These are phyloP conservation scores for Apophysomyces elegans DNA, from an alignment of 371 early-diverging fungal species.

Conservation along the genomic window DNA sequence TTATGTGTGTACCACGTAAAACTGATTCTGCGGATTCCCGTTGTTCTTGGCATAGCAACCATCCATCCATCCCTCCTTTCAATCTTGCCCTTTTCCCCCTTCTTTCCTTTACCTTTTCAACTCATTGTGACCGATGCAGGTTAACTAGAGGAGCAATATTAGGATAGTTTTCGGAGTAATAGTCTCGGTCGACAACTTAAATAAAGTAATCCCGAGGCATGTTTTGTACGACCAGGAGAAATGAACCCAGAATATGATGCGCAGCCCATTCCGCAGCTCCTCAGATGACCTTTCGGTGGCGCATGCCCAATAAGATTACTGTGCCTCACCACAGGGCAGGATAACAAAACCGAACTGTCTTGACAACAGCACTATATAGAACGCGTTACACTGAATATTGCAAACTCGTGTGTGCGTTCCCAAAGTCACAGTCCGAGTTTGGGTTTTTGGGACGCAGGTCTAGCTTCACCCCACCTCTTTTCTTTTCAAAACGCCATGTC, in stretches of 20 bases:
- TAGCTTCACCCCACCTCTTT: background rate
- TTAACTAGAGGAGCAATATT: background rate
- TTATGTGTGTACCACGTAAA: background rate
- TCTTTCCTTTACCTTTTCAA: background rate
- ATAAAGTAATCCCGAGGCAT: background rate
- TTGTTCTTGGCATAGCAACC: background rate
- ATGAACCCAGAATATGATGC: background rate
- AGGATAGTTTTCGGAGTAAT: background rate
- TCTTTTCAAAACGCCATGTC: background rate
- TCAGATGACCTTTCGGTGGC: conserved; percentile 5
- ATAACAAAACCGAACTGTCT: background rate
- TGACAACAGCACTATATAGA: background rate
- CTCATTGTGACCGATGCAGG: background rate
- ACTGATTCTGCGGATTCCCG: background rate
- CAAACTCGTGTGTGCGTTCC: too few relatives aligned
- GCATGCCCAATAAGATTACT: background rate
- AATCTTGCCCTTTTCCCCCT: background rate
- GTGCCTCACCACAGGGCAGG: background rate
- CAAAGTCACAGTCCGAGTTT: background rate
- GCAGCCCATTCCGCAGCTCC: background rate
- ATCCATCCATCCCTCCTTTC: background rate
- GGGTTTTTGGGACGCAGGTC: background rate
- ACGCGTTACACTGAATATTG: background rate
- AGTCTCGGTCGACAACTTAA: background rate
- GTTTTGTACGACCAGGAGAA: background rate